These are phyloP conservation scores for Penicillium manginii DNA, from an alignment of 495 filamentous ascomycete genomes.

Conservation along the genomic window DNA sequence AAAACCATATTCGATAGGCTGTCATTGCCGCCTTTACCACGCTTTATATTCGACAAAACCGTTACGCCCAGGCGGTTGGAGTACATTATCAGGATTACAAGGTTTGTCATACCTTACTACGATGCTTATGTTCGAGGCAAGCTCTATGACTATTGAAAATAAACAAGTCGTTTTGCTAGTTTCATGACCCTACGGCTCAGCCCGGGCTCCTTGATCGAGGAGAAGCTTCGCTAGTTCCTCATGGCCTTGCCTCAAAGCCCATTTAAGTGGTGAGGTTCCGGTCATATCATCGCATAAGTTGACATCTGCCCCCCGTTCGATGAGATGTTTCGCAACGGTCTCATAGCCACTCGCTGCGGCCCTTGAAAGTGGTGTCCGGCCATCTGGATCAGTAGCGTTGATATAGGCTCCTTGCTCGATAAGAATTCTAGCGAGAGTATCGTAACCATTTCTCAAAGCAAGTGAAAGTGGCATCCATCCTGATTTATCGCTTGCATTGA, in stretches of 20 bases:
- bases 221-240: constrained; percentile 1
- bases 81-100: too few relatives aligned
- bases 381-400: not conserved
- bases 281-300: not conserved
- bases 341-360: not conserved
- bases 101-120: too few relatives aligned
- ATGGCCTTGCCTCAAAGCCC: not conserved
- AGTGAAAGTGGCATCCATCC: not conserved
- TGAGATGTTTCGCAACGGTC: not conserved
- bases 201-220: not conserved
- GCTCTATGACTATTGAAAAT: too few relatives aligned
- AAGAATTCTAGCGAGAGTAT: not conserved
- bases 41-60: too few relatives aligned
- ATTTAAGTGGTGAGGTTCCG: not conserved
- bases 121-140: too few relatives aligned
- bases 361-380: not conserved
- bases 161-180: too few relatives aligned
- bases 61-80: too few relatives aligned
- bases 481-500: not conserved
- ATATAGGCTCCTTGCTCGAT: constrained; percentile 4
- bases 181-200: not conserved
- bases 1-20: too few relatives aligned
- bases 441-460: not conserved
- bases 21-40: too few relatives aligned
- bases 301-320: not conserved